These are phyloP conservation scores for Ophiorrhiza pumila DNA, from an alignment of 257 asterid genomes.

Conservation along the genomic window DNA sequence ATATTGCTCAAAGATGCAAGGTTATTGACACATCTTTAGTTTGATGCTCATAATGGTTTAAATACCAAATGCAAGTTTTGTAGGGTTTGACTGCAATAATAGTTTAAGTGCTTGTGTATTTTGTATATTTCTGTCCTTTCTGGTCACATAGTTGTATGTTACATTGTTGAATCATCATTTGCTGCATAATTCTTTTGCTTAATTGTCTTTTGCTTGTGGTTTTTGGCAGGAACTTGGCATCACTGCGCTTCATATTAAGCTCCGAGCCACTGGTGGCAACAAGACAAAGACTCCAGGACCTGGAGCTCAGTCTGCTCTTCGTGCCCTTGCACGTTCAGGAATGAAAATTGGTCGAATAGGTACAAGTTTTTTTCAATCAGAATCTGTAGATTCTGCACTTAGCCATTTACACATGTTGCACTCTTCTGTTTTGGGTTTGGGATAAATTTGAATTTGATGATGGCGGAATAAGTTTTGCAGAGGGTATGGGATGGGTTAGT, in stretches of 20 bases:
- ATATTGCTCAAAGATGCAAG: conserved; percentile 89
- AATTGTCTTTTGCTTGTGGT: background rate
- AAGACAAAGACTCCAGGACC: conserved; percentile 95
- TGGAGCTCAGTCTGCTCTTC: conserved; percentile 90
- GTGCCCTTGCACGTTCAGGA: conserved; percentile 95
- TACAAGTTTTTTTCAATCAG: conserved; percentile 13
- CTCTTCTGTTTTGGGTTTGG: background rate
- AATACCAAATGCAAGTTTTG: background rate
- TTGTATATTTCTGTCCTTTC: background rate
- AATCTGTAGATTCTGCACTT: background rate
- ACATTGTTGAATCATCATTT: background rate
- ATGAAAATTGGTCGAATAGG: conserved; percentile 97
- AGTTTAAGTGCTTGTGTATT: background rate
- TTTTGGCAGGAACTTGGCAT: conserved; percentile 68
- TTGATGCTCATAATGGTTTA: background rate
- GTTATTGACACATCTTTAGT: conserved; percentile 19
- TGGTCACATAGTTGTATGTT: background rate
- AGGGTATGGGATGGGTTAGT: background rate
- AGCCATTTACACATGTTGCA: background rate
- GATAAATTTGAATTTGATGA: background rate
- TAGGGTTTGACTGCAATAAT: background rate
- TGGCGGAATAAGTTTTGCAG: too few species aligned
- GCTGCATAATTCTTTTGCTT: background rate
- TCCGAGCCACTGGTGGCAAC: conserved; percentile 93
- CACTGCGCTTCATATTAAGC: conserved; percentile 83